Evolutionary conservation across 257 asterid species (phyloP).

Genomic region (Lithospermum erythrorhizon): DNA sequence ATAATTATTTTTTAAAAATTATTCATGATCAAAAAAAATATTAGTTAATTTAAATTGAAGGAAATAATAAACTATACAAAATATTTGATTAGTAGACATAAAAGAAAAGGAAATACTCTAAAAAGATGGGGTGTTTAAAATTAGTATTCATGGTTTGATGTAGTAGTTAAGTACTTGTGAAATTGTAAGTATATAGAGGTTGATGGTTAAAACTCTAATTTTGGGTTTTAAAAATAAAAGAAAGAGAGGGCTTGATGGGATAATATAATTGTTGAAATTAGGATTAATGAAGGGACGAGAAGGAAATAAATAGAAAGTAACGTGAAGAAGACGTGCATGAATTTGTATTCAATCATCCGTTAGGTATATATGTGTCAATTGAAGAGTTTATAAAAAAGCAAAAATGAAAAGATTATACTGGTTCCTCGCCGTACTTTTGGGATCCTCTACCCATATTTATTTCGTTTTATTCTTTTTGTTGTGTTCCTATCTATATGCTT

Average conservation of each 20-base stretch:
- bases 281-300: constrained; percentile 8
- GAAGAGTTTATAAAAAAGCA: constrained; percentile 1
- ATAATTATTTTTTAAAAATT: no score
- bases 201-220: no score
- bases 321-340: constrained; percentile 60
- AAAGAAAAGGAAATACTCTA: no score
- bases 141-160: no score
- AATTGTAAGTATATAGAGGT: no score
- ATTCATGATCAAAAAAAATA: no score
- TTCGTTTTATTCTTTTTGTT: constrained; percentile 7
- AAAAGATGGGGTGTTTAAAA: no score
- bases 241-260: not conserved
- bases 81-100: no score
- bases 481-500: not conserved
- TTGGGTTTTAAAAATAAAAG: no score
- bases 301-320: constrained; percentile 13
- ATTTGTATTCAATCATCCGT: not conserved
- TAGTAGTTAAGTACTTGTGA: no score
- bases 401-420: constrained; percentile 5
- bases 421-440: constrained; percentile 31
- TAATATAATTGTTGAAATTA: not conserved
- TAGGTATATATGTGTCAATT: constrained; percentile 16
- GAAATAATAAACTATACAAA: no score
- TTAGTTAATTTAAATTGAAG: no score
- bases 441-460: constrained; percentile 15